Evolutionary conservation across 352 stramenopile species (phyloP).

Genomic region (Pythium oligandrum): DNA sequence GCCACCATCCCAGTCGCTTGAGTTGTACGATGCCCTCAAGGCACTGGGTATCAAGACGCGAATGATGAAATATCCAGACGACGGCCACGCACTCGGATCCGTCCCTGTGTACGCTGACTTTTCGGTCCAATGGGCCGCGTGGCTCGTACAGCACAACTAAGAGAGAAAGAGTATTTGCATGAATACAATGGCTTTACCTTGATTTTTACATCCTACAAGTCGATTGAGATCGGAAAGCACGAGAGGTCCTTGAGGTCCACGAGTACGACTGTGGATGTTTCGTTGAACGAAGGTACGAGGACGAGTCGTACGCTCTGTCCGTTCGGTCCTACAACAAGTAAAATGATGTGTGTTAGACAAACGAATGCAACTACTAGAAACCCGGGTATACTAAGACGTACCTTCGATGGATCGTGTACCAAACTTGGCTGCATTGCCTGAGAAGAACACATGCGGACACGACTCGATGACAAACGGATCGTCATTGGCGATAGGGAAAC

Average conservation of each 20-base stretch:
- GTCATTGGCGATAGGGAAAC: slow-evolving; percentile 86
- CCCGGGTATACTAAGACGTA: slow-evolving; percentile 2
- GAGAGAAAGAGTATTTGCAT: too few relatives aligned
- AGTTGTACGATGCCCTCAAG: slow-evolving; percentile 89
- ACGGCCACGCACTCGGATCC: slow-evolving; percentile 64
- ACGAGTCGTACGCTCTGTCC: slow-evolving; percentile 71
- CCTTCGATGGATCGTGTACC: slow-evolving; percentile 65
- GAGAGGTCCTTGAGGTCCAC: slow-evolving; percentile 86
- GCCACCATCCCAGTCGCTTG: slow-evolving; percentile 87
- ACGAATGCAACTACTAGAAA: neutral
- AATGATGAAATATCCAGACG: slow-evolving; percentile 68
- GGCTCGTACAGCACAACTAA: slow-evolving; percentile 48
- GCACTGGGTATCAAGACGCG: slow-evolving; percentile 38
- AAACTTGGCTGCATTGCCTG: slow-evolving; percentile 88
- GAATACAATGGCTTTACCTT: too few relatives aligned
- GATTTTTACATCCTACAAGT: slow-evolving; percentile 6
- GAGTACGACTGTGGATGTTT: slow-evolving; percentile 87
- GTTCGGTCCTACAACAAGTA: slow-evolving; percentile 23
- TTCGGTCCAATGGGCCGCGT: slow-evolving; percentile 69
- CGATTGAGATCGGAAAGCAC: slow-evolving; percentile 59
- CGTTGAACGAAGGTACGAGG: slow-evolving; percentile 87
- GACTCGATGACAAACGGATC: slow-evolving; percentile 92
- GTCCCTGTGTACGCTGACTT: slow-evolving; percentile 68
- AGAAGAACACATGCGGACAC: slow-evolving; percentile 90
- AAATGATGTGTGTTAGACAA: neutral